These are phyloP conservation scores for Sanghuangporus weigelae DNA, from an alignment of 1,284 basidiomycete species.

Conservation along the genomic window DNA sequence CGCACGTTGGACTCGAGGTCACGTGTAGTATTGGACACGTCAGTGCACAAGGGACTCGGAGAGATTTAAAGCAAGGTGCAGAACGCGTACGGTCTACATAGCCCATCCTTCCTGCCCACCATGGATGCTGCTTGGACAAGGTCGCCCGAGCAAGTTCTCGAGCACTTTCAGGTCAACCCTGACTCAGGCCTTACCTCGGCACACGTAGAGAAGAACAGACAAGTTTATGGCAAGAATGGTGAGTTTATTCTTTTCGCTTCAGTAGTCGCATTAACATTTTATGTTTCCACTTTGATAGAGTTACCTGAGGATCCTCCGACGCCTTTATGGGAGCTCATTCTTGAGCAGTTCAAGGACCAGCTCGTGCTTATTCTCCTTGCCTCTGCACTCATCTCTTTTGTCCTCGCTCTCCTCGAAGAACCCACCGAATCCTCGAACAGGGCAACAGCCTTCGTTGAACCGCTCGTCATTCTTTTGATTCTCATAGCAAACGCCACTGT, in stretches of 20 bases:
- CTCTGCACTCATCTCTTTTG: conserved; percentile 87
- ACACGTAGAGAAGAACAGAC: conserved; percentile 66
- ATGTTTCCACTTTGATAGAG: conserved; percentile 40
- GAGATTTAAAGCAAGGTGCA: background rate
- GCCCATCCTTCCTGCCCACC: conserved; percentile 22
- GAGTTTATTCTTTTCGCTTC: conserved; percentile 23
- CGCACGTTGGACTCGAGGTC: background rate
- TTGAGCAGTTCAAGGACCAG: conserved; percentile 98
- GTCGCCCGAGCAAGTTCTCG: conserved; percentile 55
- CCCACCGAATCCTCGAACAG: conserved; percentile 59
- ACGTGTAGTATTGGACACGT: conserved; percentile 2
- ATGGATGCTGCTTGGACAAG: conserved; percentile 75
- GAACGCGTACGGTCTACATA: conserved; percentile 1
- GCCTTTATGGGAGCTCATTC: conserved; percentile 88
- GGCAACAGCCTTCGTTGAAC: conserved; percentile 86
- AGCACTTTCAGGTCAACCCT: conserved; percentile 58
- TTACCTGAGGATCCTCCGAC: conserved; percentile 88
- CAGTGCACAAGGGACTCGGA: background rate
- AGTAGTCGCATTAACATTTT: background rate
- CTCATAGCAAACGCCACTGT: conserved; percentile 91
- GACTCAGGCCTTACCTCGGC: conserved; percentile 34
- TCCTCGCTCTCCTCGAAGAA: conserved; percentile 83
- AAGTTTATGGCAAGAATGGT: conserved; percentile 86
- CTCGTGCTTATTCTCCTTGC: conserved; percentile 91
- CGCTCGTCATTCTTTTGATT: conserved; percentile 88